Conservation (phyloP, 768 basidiomycete genomes). For the Serendipita sp. region DNA sequence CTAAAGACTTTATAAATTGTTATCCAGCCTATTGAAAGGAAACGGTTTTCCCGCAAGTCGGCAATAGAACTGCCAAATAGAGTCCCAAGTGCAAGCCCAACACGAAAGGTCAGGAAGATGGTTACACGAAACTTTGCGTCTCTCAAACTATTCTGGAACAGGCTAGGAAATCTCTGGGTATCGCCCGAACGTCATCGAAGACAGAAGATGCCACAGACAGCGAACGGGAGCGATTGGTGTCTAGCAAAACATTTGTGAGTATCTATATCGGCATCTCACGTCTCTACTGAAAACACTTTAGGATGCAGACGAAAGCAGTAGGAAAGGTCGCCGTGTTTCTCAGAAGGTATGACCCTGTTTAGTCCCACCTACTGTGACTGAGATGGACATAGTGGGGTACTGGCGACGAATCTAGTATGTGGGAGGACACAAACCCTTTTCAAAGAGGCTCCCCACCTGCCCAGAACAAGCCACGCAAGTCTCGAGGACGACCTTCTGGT, state of each 20-base stretch:
- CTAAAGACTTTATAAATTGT: background rate
- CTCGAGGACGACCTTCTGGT: background rate
- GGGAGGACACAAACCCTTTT: conserved; percentile 3
- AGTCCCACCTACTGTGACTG: background rate
- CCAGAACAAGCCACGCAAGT: background rate
- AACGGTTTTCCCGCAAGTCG: background rate
- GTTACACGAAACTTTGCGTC: background rate
- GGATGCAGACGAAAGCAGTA: background rate
- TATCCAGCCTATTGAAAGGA: background rate
- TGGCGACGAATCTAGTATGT: conserved; percentile 1
- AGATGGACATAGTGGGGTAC: background rate
- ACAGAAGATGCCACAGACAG: background rate
- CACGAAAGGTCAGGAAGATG: background rate
- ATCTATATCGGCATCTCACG: too few relatives aligned
- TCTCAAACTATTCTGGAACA: background rate
- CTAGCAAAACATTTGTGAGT: background rate
- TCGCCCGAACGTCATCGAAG: background rate
- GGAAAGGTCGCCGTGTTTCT: background rate
- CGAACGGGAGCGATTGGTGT: background rate
- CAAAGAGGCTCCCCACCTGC: background rate
- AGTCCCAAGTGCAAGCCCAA: conserved; percentile 4
- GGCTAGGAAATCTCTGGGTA: background rate
- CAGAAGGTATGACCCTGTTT: background rate
- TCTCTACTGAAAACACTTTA: background rate
- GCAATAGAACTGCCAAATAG: background rate